These are phyloP conservation scores for Yarrowia sp. DNA, from an alignment of 805 yeast genomes.

Conservation along the genomic window DNA sequence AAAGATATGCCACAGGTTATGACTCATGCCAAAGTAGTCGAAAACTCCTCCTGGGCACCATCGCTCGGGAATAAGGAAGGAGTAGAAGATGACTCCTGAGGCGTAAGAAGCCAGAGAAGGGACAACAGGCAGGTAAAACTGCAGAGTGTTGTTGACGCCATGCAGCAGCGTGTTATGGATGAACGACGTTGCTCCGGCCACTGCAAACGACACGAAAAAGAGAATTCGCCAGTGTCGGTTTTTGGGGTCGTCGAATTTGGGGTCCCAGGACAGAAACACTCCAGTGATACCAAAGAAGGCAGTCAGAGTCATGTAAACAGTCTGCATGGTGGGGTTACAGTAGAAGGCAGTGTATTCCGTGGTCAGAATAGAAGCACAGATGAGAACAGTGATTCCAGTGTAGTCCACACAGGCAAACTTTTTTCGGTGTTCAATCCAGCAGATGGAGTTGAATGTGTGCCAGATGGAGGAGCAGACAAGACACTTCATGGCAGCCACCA, in stretches of 20 bases:
- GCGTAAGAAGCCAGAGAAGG: conserved; percentile 73
- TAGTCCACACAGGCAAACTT: conserved; percentile 92
- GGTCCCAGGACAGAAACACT: conserved; percentile 84
- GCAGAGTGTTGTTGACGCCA: conserved; percentile 53
- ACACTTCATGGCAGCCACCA: conserved; percentile 73
- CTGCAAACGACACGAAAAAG: conserved; percentile 76
- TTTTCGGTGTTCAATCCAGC: conserved; percentile 58
- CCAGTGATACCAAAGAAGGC: conserved; percentile 68
- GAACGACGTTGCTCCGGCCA: conserved; percentile 68
- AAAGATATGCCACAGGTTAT: conserved; percentile 90
- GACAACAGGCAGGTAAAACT: conserved; percentile 64
- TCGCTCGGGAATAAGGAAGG: conserved; percentile 84
- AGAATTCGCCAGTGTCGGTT: conserved; percentile 73
- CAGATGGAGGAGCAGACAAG: conserved; percentile 75
- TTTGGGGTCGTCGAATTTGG: conserved; percentile 83
- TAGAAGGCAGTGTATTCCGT: conserved; percentile 79
- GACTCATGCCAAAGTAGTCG: conserved; percentile 75
- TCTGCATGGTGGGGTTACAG: conserved; percentile 51
- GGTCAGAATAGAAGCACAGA: conserved; percentile 83
- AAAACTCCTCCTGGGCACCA: conserved; percentile 46
- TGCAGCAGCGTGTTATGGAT: conserved; percentile 53
- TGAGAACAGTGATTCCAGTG: conserved; percentile 86
- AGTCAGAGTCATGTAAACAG: conserved; percentile 59
- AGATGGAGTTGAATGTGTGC: conserved; percentile 88
- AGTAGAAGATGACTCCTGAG: conserved; percentile 83